Evolutionary conservation across 306 rosid genomes (phyloP), one percentile per base, ranked within the genome.

Genomic region (Hylodesmum podocarpum): DNA sequence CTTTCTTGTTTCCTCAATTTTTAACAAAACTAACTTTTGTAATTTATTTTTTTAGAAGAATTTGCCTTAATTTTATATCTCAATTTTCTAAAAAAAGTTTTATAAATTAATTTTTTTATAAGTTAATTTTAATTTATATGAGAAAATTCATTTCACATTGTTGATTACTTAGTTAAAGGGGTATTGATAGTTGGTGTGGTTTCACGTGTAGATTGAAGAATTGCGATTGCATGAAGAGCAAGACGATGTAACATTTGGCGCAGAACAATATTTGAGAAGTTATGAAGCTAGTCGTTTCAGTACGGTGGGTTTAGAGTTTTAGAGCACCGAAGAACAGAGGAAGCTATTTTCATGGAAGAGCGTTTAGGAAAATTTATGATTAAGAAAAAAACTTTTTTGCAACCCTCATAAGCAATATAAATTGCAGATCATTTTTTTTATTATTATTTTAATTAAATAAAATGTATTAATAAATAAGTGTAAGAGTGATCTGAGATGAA

Each of bases 151-250:
- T n/a, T n/a, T n/a, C 22, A 37, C 29, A 66, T 24, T 76, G 24
- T 29, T 73, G 10, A 14, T 40, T 39, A n/a, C 4, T 31, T 33
- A 25, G 33, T 37, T 41, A 33, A 67, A 40, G 64, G 44, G 34
- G 41, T 19, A 8, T 54, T 67, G 50, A 69, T 67, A 43, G 37
- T 58, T 61, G 3, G 39, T 5, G n/a, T 50, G 8, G 8, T 10
- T 7, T 61, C 50, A 41, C 0, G 27, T 81, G 80, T 57, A 90
- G 98, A 66, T 94, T 14, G 93, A 81, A 75, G 89, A 77, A 12
- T 50, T 87, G 76, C 81, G 73, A 6, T 29, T 88, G 82, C 87
- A 84, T 64, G 92, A 81, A 67, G 91, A 85, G 66, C 88, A 79
- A 37, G 92, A 83, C 12, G 82, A 72, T 70, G 84, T 70, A 67